Base-by-base conservation (phyloP, 169 alveolate species). In the Plasmodium vivax region DNA sequence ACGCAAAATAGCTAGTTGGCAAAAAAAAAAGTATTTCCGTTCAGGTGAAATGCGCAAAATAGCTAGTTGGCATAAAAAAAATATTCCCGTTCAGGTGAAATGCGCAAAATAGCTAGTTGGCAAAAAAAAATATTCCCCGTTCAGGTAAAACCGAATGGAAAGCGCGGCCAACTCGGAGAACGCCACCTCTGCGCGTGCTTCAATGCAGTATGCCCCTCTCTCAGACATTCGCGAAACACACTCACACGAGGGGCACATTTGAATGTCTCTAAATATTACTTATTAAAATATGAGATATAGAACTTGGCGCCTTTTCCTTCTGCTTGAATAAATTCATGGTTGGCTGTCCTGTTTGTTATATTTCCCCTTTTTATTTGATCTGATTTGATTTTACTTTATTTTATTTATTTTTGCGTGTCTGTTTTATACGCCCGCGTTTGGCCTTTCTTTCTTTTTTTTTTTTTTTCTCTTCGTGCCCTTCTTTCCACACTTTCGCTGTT, bases 301-400 rank as follows among this genome's bases (percentile, higher is more conserved):
- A 79, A 88, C 54, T 88, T 38, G 93, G 36, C 19, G 82, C 27
- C 30, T 79, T 88, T 41, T 56, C 41, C 51, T 79, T 58, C 58
- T 80, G 82, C 90, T 88, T 88, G 82, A 88, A 88, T 80, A 88
- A 16, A 88, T 88, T 88, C 94, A 88, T 88, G 75, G 72, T 85
- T 56, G 19, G 8, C 47, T 58, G 51, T 88, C 51, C 77, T 54
- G 36, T 47, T 45, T 85, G 16, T 4, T 85, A 23, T 74, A 51
- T 54, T 83, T 51, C 62, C 23, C 41, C 23, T 30, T 56, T 47
- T 14, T 47, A 82, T 41, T 34, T 80, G 38, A 82, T 41, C 14
- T 80, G 38, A 16, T 34, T 19, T 43, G 5, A 23, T 23, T 23
- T 23, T 23, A 23, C 27, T 23, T 23, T 82, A 82, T 41, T 34